Conservation (phyloP, 768 basidiomycete species). For the Chlorophyllum brunneum region DNA sequence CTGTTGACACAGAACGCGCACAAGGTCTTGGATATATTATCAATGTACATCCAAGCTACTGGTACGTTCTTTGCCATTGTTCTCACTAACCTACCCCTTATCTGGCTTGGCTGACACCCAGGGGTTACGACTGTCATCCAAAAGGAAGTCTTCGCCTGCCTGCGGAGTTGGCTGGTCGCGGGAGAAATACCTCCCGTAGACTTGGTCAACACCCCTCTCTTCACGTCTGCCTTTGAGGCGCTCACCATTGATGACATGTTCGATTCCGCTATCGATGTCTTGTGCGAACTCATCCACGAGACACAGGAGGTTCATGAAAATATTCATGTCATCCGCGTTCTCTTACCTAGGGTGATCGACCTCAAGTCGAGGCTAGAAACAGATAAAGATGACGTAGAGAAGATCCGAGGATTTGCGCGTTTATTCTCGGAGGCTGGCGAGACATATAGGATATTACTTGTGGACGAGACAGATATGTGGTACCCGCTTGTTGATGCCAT, state of each 20-base stretch:
- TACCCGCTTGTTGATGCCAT: constrained; percentile 96
- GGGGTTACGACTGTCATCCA: constrained; percentile 82
- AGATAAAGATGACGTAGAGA: constrained; percentile 76
- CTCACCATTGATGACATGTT: constrained; percentile 84
- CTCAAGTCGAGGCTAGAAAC: constrained; percentile 60
- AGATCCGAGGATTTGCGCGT: constrained; percentile 83
- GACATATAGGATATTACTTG: constrained; percentile 83
- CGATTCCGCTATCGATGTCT: constrained; percentile 85
- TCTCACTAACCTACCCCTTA: not conserved
- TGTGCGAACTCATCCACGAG: constrained; percentile 96
- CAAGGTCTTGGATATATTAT: constrained; percentile 71
- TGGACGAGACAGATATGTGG: constrained; percentile 89
- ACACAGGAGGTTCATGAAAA: constrained; percentile 97
- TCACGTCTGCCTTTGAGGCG: constrained; percentile 80
- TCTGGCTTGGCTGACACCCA: constrained; percentile 26
- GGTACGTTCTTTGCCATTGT: constrained; percentile 47
- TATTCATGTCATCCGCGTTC: constrained; percentile 80
- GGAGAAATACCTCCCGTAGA: constrained; percentile 71
- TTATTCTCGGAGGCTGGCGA: constrained; percentile 98
- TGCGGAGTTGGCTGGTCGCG: constrained; percentile 84
- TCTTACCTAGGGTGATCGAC: constrained; percentile 82
- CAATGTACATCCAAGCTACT: constrained; percentile 84
- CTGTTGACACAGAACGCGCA: constrained; percentile 67
- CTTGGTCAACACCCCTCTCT: constrained; percentile 75
- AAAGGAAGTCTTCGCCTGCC: constrained; percentile 75